Base-by-base conservation (phyloP, 257 asterid genomes). In the Gentiana dahurica region DNA sequence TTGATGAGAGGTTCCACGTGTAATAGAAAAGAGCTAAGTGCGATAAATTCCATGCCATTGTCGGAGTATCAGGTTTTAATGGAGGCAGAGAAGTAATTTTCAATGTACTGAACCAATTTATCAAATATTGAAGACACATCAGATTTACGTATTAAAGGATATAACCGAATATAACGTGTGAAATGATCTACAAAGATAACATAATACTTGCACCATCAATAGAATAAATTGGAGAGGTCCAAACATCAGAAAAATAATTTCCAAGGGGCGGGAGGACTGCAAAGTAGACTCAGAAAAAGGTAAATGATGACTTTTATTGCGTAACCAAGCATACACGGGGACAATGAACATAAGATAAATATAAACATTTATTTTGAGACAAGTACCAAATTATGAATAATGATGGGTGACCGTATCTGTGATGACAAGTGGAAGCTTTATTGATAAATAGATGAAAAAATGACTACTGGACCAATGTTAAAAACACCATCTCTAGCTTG, bases 181-280 rank as follows among this genome's bases (percentile, higher is more conserved):
- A 32, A 65, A 44, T 57, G 63, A 58, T 58, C 34, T 6, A 52
- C 41, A 52, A 66, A 65, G 13, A 34, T 54, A 0, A 59, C 12
- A 36, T 66, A 66, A 11, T 66, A 66, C 15, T 58, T 59, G 10
- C 51, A 10, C 48, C 24, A 4, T 66, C 55, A 51, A 33, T 2
- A 35, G 65, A 59, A 2, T 12, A 1, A 53, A 52, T 3, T 11
- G 49, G 59, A 0, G 59, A 11, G 2, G 38, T 32, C 55, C 49
- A 63, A 1, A 55, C 50, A 47, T 54, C 4, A 54, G 43, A 35
- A 7, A 54, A 63, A 63, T 8, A 1, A 36, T n/a, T 47, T 54
- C 33, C 0, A 54, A 15, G 1, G 49, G 67, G 6, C 13, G 24
- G 9, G 8, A 6, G 15, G 36, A 43, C 46, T 43, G 3, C 6